These are phyloP conservation scores for Lentinus tigrinus DNA, from an alignment of 768 basidiomycete species.

Conservation along the genomic window DNA sequence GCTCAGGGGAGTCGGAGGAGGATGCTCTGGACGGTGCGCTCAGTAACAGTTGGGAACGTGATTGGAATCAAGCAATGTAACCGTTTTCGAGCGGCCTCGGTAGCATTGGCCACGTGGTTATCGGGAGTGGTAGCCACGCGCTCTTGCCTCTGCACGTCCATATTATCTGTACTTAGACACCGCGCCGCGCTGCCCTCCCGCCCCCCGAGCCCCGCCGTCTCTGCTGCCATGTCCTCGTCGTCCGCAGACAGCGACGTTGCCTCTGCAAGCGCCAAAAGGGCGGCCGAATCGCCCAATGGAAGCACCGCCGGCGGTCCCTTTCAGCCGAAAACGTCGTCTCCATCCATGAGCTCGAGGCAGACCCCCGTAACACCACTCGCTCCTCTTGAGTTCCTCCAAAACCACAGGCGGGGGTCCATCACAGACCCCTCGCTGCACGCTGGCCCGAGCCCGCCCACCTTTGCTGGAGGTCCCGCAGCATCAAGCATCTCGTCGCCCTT, in stretches of 20 bases:
- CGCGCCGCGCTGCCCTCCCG: slow-evolving; percentile 15
- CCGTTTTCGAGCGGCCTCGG: slow-evolving; percentile 14
- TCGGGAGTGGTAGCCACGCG: slow-evolving; percentile 20
- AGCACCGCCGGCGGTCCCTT: slow-evolving; percentile 20
- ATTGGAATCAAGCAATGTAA: slow-evolving; percentile 19
- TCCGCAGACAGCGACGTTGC: slow-evolving; percentile 7
- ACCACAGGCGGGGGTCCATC: slow-evolving; percentile 79
- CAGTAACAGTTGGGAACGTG: slow-evolving; percentile 6
- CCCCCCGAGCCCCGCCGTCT: slow-evolving; percentile 3
- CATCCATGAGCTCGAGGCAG: slow-evolving; percentile 37
- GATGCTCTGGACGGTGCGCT: too few species aligned
- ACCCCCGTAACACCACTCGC: slow-evolving; percentile 63
- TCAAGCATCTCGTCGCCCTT: slow-evolving; percentile 24
- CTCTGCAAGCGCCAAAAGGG: slow-evolving; percentile 5
- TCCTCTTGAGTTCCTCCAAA: slow-evolving; percentile 77
- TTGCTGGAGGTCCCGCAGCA: slow-evolving; percentile 12
- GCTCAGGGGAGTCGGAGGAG: not conserved
- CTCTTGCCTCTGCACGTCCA: slow-evolving; percentile 18
- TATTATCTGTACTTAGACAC: slow-evolving; percentile 15
- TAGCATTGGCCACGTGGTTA: slow-evolving; percentile 19
- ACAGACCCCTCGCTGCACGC: slow-evolving; percentile 81
- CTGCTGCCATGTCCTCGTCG: slow-evolving; percentile 8
- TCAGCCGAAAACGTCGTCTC: slow-evolving; percentile 29
- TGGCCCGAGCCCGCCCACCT: slow-evolving; percentile 29
- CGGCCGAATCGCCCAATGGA: slow-evolving; percentile 17